phyloP scores from a whole-genome alignment of 2,329 filamentous ascomycete genomes.

The Sordariomycetes sp. region DNA sequence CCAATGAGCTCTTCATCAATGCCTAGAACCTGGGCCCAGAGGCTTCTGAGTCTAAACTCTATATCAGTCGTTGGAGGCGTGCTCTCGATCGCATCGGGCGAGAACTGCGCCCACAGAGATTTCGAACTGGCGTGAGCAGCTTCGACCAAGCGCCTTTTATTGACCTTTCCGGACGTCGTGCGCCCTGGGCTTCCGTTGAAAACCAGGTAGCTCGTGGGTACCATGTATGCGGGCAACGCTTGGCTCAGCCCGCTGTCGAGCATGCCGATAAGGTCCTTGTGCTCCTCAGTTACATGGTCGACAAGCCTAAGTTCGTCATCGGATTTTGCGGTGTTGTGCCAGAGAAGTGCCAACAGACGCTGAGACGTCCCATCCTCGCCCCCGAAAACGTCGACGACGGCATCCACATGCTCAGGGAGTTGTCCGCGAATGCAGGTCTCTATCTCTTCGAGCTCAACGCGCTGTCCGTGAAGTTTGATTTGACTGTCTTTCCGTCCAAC shows the following conservation, averaged over 20 bases:
- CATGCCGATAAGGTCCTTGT: not conserved
- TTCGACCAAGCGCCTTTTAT: too few species aligned
- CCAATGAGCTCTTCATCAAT: constrained; percentile 3
- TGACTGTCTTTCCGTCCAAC: constrained; percentile 13
- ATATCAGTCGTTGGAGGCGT: too few species aligned
- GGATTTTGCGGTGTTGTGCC: not conserved
- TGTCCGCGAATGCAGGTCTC: constrained; percentile 11
- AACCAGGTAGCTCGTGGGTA: constrained; percentile 7
- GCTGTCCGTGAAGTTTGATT: constrained; percentile 44
- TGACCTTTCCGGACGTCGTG: constrained; percentile 7
- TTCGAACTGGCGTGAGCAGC: too few species aligned
- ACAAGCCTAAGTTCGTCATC: constrained; percentile 9
- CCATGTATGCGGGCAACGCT: constrained; percentile 4
- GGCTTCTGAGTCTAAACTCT: too few species aligned
- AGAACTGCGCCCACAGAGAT: not conserved
- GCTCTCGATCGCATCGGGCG: too few species aligned
- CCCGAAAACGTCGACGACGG: not conserved
- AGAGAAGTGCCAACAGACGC: not conserved
- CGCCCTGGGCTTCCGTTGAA: constrained; percentile 7
- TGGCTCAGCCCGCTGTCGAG: not conserved
- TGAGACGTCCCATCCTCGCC: not conserved
- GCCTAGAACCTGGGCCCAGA: constrained; percentile 2
- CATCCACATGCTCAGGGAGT: constrained; percentile 2
- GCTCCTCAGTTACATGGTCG: too few species aligned
- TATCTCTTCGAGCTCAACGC: constrained; percentile 30